Evolutionary conservation across 108 stramenopile species (phyloP).

Genomic region (Fragilaria radians): DNA sequence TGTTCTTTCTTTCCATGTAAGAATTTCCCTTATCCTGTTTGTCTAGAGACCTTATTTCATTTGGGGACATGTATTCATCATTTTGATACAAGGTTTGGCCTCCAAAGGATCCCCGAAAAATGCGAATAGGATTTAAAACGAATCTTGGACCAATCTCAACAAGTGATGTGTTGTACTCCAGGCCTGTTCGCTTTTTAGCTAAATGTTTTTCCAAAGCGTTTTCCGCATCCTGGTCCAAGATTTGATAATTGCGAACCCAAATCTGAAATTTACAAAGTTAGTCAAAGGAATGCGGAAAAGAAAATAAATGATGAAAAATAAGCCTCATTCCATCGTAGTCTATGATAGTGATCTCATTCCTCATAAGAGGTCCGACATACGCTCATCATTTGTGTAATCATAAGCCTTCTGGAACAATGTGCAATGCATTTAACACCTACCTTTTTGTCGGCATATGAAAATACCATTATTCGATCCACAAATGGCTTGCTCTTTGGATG

Average conservation of each 20-base stretch:
- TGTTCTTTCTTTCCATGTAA: conserved; percentile 74
- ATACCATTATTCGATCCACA: conserved; percentile 95
- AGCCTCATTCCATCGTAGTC: conserved; percentile 93
- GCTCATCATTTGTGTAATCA: conserved; percentile 91
- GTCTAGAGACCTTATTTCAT: conserved; percentile 68
- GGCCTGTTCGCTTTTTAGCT: conserved; percentile 66
- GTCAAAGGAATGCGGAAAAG: conserved; percentile 3
- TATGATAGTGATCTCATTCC: conserved; percentile 63
- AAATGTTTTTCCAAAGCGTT: conserved; percentile 73
- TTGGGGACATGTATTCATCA: conserved; percentile 90
- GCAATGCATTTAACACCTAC: conserved; percentile 30
- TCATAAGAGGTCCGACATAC: conserved; percentile 76
- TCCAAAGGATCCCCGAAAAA: conserved; percentile 97
- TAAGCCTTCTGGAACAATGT: conserved; percentile 27
- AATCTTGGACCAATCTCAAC: conserved; percentile 99
- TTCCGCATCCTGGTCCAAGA: conserved; percentile 82
- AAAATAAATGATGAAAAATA: too few species aligned
- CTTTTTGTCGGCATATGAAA: conserved; percentile 93
- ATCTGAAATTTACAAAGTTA: conserved; percentile 50
- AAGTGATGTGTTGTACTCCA: conserved; percentile 75
- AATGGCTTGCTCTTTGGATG: conserved; percentile 99
- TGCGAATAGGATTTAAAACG: conserved; percentile 93
- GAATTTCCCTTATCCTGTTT: conserved; percentile 68
- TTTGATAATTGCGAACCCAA: conserved; percentile 98
- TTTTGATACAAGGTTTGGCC: conserved; percentile 95